Conservation (phyloP, 2,329 filamentous ascomycete genomes). For the Ophiostoma piceae region DNA sequence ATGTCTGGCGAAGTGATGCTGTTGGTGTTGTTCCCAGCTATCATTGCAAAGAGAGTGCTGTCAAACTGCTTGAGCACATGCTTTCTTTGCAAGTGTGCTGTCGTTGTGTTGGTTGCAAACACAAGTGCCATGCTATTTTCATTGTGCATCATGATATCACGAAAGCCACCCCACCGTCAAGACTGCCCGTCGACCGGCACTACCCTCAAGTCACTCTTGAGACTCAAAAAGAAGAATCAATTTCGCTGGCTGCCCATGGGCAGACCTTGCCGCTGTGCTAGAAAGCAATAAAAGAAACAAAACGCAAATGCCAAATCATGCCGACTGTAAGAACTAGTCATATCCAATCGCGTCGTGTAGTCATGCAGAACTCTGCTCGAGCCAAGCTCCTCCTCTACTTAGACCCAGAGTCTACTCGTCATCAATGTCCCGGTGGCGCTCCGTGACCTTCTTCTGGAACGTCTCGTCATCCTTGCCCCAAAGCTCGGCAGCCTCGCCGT, state of each 20-base stretch:
- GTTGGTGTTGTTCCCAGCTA: too few relatives aligned
- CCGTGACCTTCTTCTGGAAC: slow-evolving; percentile 72
- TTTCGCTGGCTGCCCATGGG: neutral
- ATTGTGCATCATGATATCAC: neutral
- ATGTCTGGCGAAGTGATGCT: neutral
- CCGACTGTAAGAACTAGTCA: neutral
- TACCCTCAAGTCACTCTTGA: too few relatives aligned
- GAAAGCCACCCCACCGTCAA: too few relatives aligned
- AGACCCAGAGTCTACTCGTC: slow-evolving; percentile 45
- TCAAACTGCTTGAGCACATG: too few relatives aligned
- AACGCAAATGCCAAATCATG: slow-evolving; percentile 3
- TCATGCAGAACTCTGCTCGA: neutral
- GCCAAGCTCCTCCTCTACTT: neutral
- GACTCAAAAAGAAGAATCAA: neutral
- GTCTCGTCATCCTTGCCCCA: slow-evolving; percentile 87
- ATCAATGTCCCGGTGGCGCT: slow-evolving; percentile 58
- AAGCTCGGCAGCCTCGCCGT: slow-evolving; percentile 90
- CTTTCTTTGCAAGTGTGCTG: too few relatives aligned
- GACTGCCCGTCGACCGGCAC: too few relatives aligned
- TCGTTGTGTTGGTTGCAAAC: neutral
- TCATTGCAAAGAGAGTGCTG: too few relatives aligned
- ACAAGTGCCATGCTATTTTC: too few relatives aligned
- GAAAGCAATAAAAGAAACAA: neutral
- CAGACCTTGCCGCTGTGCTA: slow-evolving; percentile 1
- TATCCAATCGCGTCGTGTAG: slow-evolving; percentile 3